Evolutionary conservation across 1,139 yeast species (phyloP).

Genomic region (Diutina scorzettiae): DNA sequence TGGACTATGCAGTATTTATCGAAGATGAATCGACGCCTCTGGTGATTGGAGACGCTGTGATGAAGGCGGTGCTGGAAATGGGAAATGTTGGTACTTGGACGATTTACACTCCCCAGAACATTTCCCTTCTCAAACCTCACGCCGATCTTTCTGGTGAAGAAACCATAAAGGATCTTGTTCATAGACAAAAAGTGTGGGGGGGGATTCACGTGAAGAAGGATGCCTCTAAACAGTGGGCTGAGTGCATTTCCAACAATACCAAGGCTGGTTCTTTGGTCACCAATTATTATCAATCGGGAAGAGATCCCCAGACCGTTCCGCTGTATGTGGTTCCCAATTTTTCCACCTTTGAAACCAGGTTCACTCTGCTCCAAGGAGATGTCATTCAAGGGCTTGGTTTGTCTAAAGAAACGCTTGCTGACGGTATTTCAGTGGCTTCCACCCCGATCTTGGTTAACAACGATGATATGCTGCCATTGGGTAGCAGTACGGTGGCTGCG

Average conservation of each 20-base stretch:
- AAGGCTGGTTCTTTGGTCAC: constrained; percentile 15
- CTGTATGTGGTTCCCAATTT: neutral
- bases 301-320: constrained; percentile 17
- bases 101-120: constrained; percentile 10
- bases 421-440: constrained; percentile 13
- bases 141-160: constrained; percentile 18
- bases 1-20: constrained; percentile 34
- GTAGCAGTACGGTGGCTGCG: constrained; percentile 40
- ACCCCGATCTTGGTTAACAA: constrained; percentile 25
- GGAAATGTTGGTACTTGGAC: constrained; percentile 31
- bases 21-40: constrained; percentile 26
- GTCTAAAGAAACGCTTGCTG: neutral
- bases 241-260: constrained; percentile 7
- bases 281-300: constrained; percentile 28
- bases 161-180: constrained; percentile 26
- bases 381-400: neutral
- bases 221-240: constrained; percentile 26
- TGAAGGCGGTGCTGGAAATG: constrained; percentile 14
- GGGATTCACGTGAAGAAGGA: constrained; percentile 35
- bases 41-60: constrained; percentile 24
- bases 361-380: neutral
- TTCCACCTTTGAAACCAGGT: neutral
- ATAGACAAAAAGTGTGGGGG: constrained; percentile 43
- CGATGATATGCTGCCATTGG: constrained; percentile 39
- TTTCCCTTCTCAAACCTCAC: constrained; percentile 15